These are phyloP conservation scores for Zymoseptoria ardabiliae DNA, from an alignment of 2,329 filamentous ascomycete species.

Conservation along the genomic window DNA sequence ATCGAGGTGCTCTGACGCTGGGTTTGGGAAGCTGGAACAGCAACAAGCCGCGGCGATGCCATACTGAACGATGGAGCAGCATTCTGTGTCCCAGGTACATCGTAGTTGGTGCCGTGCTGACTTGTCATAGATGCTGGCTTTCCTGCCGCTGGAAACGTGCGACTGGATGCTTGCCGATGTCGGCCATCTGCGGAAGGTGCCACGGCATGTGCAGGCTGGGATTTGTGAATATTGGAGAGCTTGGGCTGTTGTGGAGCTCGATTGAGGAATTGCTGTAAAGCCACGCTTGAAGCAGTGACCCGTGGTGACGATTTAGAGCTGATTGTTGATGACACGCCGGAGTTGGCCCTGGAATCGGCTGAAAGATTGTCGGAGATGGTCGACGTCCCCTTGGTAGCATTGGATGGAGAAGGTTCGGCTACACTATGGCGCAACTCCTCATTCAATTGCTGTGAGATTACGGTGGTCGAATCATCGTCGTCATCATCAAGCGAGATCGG, in stretches of 20 bases:
- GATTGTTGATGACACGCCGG: background rate
- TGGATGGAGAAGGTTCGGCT: background rate
- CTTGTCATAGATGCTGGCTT: background rate
- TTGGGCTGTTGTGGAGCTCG: background rate
- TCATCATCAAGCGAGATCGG: background rate
- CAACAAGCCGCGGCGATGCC: background rate
- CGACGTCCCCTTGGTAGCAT: background rate
- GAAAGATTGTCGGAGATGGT: background rate
- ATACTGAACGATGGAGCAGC: background rate
- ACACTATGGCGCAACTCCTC: background rate
- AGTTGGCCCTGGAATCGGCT: background rate
- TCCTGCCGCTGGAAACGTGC: background rate
- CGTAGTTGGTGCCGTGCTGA: background rate
- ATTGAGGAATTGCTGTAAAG: background rate
- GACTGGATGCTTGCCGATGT: background rate
- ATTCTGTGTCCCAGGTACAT: background rate
- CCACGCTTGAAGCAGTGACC: background rate
- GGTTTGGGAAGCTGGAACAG: background rate
- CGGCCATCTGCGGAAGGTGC: background rate
- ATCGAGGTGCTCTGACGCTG: background rate
- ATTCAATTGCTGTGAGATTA: slow-evolving; percentile 1
- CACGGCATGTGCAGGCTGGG: background rate
- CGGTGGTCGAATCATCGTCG: background rate
- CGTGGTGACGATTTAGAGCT: background rate
- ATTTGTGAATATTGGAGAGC: background rate